Evolutionary conservation across 176 grass and related monocot genomes (phyloP).

Genomic region (Ensete glaucum): DNA sequence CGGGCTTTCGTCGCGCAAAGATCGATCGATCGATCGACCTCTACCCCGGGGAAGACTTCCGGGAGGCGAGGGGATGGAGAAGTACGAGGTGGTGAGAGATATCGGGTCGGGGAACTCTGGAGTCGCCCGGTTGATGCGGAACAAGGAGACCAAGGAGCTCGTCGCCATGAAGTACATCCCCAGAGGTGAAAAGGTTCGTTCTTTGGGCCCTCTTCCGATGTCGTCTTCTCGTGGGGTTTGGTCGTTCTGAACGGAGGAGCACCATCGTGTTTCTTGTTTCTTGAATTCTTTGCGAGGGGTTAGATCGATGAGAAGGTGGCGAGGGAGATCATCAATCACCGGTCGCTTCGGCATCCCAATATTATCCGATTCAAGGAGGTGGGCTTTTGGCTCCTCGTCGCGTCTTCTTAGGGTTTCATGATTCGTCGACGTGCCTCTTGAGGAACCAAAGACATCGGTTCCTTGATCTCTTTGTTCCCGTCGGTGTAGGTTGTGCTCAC

Average conservation of each 20-base stretch:
- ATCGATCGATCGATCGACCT: conserved; percentile 7
- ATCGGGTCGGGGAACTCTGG: conserved; percentile 80
- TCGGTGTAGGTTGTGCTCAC: conserved; percentile 57
- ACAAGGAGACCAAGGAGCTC: conserved; percentile 86
- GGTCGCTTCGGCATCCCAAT: conserved; percentile 72
- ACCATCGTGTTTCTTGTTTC: neutral
- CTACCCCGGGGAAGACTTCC: too few relatives aligned
- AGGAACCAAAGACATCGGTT: too few relatives aligned
- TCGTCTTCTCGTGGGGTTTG: neutral
- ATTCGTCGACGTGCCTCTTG: neutral
- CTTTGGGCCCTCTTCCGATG: neutral
- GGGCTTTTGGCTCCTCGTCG: neutral
- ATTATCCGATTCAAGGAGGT: conserved; percentile 93
- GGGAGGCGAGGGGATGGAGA: conserved; percentile 36
- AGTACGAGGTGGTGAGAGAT: conserved; percentile 78
- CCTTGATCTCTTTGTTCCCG: neutral
- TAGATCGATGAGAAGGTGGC: conserved; percentile 66
- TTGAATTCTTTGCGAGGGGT: neutral
- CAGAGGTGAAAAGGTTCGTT: conserved; percentile 58
- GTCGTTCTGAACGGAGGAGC: neutral
- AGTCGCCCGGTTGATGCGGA: conserved; percentile 67
- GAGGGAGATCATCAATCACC: conserved; percentile 85
- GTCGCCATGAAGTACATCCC: conserved; percentile 90
- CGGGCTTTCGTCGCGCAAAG: neutral
- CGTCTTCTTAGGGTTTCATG: conserved; percentile 11